These are phyloP conservation scores for Saccharum hybrid DNA, from an alignment of 202 grass and related monocot species.

Conservation along the genomic window DNA sequence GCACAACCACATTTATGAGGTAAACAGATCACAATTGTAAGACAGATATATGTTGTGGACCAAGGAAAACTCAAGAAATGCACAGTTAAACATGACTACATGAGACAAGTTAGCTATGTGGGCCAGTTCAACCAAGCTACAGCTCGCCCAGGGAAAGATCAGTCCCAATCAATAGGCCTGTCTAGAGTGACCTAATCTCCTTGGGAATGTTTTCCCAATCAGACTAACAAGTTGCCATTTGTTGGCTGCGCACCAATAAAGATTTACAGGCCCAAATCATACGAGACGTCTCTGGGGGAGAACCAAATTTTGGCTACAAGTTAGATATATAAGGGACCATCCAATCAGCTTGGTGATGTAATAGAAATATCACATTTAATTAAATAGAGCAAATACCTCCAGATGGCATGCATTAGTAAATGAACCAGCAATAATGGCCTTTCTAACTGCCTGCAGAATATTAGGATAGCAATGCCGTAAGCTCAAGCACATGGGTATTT, in stretches of 20 bases:
- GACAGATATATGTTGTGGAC: neutral
- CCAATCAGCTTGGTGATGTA: conserved; percentile 10
- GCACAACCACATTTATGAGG: neutral
- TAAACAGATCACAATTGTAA: neutral
- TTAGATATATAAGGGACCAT: conserved; percentile 26
- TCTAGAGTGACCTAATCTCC: neutral
- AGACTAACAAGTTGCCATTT: neutral
- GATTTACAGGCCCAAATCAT: neutral
- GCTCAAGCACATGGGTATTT: conserved; percentile 2
- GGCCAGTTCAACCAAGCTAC: neutral
- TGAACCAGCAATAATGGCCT: conserved; percentile 82
- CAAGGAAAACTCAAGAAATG: neutral
- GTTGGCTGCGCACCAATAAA: neutral
- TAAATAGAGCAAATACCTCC: conserved; percentile 60
- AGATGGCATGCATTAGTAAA: conserved; percentile 92
- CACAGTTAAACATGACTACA: neutral
- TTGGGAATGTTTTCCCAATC: neutral
- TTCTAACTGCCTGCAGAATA: conserved; percentile 75
- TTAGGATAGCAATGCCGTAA: conserved; percentile 9
- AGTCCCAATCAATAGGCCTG: neutral
- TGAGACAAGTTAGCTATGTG: neutral
- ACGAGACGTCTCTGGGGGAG: neutral
- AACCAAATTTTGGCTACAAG: conserved; percentile 1
- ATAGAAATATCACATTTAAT: neutral
- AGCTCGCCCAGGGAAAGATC: neutral